Conservation (phyloP, 2,329 filamentous ascomycete genomes). For the Chrysoporthe cubensis region DNA sequence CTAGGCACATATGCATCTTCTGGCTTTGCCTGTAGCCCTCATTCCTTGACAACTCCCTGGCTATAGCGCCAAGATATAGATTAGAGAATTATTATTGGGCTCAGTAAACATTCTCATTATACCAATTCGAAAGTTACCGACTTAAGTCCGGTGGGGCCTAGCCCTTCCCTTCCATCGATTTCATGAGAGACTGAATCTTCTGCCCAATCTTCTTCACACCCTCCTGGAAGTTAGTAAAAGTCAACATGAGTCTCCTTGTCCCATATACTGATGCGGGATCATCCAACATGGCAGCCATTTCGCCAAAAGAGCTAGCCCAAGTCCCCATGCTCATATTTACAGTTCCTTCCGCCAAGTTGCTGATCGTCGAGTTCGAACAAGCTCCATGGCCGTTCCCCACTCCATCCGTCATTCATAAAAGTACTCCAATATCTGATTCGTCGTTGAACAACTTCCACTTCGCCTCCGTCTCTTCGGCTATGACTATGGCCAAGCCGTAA, state of each 20-base stretch:
- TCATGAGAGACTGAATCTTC: slow-evolving; percentile 9
- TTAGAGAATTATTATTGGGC: background rate
- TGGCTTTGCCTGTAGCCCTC: background rate
- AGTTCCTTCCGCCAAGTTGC: slow-evolving; percentile 1
- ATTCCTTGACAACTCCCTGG: background rate
- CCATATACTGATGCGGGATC: slow-evolving; percentile 1
- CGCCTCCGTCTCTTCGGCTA: slow-evolving; percentile 9
- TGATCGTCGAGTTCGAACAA: background rate
- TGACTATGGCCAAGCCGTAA: slow-evolving; percentile 8
- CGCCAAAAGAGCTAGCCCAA: slow-evolving; percentile 1
- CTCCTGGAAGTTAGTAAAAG: slow-evolving; percentile 11
- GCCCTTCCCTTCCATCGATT: background rate
- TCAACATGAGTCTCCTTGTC: slow-evolving; percentile 10
- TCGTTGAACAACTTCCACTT: slow-evolving; percentile 17
- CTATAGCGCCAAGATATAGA: background rate
- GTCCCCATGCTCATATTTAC: slow-evolving; percentile 11
- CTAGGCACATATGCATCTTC: background rate
- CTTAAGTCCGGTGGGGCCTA: too few relatives aligned
- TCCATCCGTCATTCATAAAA: background rate
- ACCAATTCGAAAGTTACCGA: background rate
- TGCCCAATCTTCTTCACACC: slow-evolving; percentile 9
- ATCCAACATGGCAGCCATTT: slow-evolving; percentile 4
- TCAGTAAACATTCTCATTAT: background rate
- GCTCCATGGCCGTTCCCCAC: background rate
- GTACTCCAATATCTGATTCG: background rate